A percentile compares a stretch with the other conserved stretches of the same genome.
Conservation (phyloP, 306 rosid species). For the Trichosanthes truncata region DNA sequence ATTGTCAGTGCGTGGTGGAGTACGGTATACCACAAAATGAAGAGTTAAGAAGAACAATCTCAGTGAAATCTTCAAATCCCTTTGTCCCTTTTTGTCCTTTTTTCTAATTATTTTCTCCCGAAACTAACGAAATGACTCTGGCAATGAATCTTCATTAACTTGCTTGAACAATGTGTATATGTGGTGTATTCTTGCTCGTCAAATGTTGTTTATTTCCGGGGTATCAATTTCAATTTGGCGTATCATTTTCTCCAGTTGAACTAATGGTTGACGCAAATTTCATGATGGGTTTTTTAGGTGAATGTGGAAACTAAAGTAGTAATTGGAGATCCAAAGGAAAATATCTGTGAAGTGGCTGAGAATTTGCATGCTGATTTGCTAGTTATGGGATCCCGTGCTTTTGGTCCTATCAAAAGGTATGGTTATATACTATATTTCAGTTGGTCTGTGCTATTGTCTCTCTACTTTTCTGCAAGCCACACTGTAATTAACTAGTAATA, state of each 20-base stretch:
- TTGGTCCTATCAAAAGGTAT: conserved; percentile 82
- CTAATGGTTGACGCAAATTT: not conserved
- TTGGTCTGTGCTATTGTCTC: not conserved
- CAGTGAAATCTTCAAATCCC: not conserved
- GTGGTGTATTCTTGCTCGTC: not conserved
- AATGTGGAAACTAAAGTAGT: conserved; percentile 53
- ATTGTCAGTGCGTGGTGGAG: not conserved
- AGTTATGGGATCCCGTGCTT: conserved; percentile 74
- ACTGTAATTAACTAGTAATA: not conserved
- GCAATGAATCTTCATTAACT: not conserved
- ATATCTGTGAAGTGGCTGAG: conserved; percentile 67
- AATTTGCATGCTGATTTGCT: conserved; percentile 69
- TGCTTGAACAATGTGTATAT: not conserved
- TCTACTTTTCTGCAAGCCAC: not conserved
- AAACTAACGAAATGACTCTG: not conserved
- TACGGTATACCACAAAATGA: not conserved
- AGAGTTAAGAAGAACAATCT: not conserved
- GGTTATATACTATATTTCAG: not conserved
- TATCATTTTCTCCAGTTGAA: not conserved
- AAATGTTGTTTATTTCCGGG: not conserved
- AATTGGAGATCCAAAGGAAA: conserved; percentile 87
- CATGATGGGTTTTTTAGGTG: conserved; percentile 20
- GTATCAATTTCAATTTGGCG: not conserved
- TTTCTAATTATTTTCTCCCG: not conserved
- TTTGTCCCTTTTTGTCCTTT: not conserved